Base-by-base conservation (phyloP, 169 alveolate genomes). In the Eimeria sp. region DNA sequence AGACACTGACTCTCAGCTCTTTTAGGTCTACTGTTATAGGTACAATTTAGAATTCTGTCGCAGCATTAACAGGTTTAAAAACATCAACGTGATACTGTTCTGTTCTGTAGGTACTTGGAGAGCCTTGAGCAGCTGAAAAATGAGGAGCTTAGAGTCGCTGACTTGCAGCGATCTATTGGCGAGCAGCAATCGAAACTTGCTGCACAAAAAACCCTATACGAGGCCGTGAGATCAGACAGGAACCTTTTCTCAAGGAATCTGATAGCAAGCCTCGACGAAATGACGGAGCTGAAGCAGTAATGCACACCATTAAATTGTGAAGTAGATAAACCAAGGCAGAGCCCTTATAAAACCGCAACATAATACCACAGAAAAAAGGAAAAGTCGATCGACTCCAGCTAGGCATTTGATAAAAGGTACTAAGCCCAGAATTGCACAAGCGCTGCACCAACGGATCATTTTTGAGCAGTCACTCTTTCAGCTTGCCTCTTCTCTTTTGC, bases 181-280 rank as follows among this genome's bases (percentile, higher is more conserved):
- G 99, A 98, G 92, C 96, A 98, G 82, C 99, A 98, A 84, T 96
- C 98, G 70, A 98, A 97, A 67, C 98, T 94, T 70, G 51, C 92
- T 13, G 84, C 95, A 1, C 96, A 98, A 95, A 98, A 98, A 97
- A 98, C 97, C 86, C 97, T 98, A 57, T 98, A 98, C 96, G 99
- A 98, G 97, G 99, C 98, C 11, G 99, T 98, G 54, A 98, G 99
- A 76, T 97, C 98, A n/a, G 99, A 98, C 91, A 98, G 99, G 95
- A 98, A 98, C 96, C 97, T 98, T 43, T 98, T 98, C 97, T 98
- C 99, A 16, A 98, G 98, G 97, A 98, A 98, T 96, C 97, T 98
- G 89, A 97, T 98, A 30, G 99, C 98, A 95, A 98, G 99, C 40
- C 97, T 98, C 88, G 99, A 98, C 96, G 99, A 98, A 96, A 98